These are phyloP conservation scores for Irpex sp. DNA, from an alignment of 1,284 basidiomycete genomes.

Conservation along the genomic window DNA sequence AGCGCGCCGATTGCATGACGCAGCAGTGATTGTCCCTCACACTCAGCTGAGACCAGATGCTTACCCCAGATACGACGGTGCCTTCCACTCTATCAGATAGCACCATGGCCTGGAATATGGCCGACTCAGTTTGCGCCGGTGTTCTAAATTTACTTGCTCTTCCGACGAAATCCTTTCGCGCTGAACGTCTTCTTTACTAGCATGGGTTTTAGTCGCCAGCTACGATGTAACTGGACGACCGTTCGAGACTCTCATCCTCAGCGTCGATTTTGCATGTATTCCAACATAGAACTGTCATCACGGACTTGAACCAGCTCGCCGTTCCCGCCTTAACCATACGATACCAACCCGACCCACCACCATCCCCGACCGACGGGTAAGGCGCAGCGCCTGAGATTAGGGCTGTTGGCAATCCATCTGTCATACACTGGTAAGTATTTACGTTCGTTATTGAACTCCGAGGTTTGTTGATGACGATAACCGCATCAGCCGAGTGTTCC, in stretches of 20 bases:
- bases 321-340: not conserved
- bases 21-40: too few relatives aligned
- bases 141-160: not conserved
- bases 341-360: not conserved
- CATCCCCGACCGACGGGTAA: not conserved
- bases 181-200: not conserved
- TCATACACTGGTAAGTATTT: not conserved
- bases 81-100: not conserved
- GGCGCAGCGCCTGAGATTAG: not conserved
- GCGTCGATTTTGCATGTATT: not conserved
- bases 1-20: not conserved
- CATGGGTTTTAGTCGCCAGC: not conserved
- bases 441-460: not conserved
- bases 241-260: not conserved
- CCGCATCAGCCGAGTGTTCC: not conserved
- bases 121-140: not conserved
- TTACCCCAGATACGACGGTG: not conserved
- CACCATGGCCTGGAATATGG: not conserved
- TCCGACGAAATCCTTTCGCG: not conserved
- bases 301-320: not conserved
- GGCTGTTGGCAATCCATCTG: not conserved
- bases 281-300: not conserved
- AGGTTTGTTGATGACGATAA: not conserved
- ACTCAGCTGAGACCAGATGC: too few relatives aligned
- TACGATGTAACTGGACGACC: not conserved